phyloP scores from a whole-genome alignment of 1,139 yeast genomes.

The Nadsonia starkeyi-henricii region DNA sequence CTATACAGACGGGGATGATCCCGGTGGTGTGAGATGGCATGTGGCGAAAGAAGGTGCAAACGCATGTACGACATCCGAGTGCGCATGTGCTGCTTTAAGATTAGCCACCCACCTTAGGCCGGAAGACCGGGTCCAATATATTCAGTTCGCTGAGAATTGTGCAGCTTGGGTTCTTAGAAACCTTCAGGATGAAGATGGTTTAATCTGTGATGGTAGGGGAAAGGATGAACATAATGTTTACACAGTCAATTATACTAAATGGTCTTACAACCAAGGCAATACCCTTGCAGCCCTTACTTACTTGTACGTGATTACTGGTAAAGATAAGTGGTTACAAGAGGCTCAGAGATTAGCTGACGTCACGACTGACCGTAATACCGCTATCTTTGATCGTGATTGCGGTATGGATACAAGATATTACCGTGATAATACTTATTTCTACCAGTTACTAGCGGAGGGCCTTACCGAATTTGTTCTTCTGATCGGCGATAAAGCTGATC shows the following conservation, averaged over 20 bases:
- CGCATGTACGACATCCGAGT: slow-evolving; percentile 58
- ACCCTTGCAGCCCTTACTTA: slow-evolving; percentile 43
- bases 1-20: slow-evolving; percentile 33
- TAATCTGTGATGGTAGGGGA: slow-evolving; percentile 47
- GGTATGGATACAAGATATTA: slow-evolving; percentile 43
- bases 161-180: slow-evolving; percentile 39
- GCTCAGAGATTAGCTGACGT: slow-evolving; percentile 51
- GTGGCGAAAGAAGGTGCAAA: slow-evolving; percentile 44
- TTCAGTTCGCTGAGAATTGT: slow-evolving; percentile 41
- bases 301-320: slow-evolving; percentile 39
- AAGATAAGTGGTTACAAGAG: slow-evolving; percentile 39
- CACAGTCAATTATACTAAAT: slow-evolving; percentile 37
- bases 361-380: slow-evolving; percentile 40
- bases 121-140: slow-evolving; percentile 30
- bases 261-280: slow-evolving; percentile 62
- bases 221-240: slow-evolving; percentile 33
- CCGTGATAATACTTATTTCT: slow-evolving; percentile 52
- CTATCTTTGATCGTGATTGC: slow-evolving; percentile 55
- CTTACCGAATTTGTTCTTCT: slow-evolving; percentile 49
- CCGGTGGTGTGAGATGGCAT: slow-evolving; percentile 61
- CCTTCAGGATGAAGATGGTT: slow-evolving; percentile 42
- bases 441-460: slow-evolving; percentile 54
- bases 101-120: slow-evolving; percentile 38
- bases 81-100: slow-evolving; percentile 53
- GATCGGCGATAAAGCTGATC: slow-evolving; percentile 29